phyloP scores from a whole-genome alignment of 2,329 filamentous ascomycete genomes.

The Fusarium sp. region DNA sequence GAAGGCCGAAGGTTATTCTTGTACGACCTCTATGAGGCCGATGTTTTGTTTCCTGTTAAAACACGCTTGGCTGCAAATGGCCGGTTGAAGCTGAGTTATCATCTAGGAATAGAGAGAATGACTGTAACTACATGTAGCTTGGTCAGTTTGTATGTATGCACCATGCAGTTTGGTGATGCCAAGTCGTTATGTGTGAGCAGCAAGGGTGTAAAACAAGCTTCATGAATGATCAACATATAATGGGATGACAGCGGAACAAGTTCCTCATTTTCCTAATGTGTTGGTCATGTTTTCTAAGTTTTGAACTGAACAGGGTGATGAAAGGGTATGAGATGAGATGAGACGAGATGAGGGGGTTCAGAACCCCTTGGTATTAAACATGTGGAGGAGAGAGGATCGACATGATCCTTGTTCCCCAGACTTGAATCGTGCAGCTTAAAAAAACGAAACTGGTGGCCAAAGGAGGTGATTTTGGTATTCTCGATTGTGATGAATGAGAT shows the following conservation, averaged over 20 bases:
- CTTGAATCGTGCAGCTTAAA: neutral
- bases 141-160: neutral
- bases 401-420: conserved; percentile 29
- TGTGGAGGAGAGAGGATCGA: conserved; percentile 35
- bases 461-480: neutral
- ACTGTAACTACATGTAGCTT: neutral
- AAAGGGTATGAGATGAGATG: neutral
- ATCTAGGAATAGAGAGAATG: neutral
- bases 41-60: conserved; percentile 4
- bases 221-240: conserved; percentile 3
- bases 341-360: conserved; percentile 14
- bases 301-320: neutral
- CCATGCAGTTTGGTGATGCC: neutral
- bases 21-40: neutral
- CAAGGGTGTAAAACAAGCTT: neutral
- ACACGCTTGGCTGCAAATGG: neutral
- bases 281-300: neutral
- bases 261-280: conserved; percentile 11
- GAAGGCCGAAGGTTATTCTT: conserved; percentile 1
- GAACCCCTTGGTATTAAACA: conserved; percentile 26
- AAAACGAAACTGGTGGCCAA: neutral
- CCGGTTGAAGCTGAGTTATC: neutral
- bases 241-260: conserved; percentile 41
- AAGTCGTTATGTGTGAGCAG: neutral
- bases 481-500: neutral